Percentiles rank a stretch among this genome's conserved stretches.
Evolutionary conservation across 1,284 basidiomycete species (phyloP).

Genomic region (Ceratobasidium sp.): DNA sequence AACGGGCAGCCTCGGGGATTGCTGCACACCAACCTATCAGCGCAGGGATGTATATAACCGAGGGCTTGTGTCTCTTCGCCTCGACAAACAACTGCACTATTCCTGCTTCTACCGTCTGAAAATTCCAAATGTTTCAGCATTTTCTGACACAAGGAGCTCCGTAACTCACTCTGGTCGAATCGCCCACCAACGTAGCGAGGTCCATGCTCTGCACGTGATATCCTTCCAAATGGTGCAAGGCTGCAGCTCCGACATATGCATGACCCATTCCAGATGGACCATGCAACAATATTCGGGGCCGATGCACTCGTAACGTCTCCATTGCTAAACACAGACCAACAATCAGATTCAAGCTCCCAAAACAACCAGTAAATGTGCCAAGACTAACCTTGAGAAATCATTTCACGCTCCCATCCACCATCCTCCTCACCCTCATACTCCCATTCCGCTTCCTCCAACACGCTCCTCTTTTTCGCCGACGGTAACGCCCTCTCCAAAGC

Average conservation of each 20-base stretch:
- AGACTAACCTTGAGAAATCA: slow-evolving; percentile 83
- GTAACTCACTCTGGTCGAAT: slow-evolving; percentile 79
- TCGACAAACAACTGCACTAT: slow-evolving; percentile 98
- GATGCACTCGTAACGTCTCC: slow-evolving; percentile 89
- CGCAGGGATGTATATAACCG: slow-evolving; percentile 94
- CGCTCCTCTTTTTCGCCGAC: slow-evolving; percentile 75
- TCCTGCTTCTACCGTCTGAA: slow-evolving; percentile 88
- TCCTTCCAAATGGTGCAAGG: slow-evolving; percentile 93
- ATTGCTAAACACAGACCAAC: slow-evolving; percentile 68
- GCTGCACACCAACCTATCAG: slow-evolving; percentile 87
- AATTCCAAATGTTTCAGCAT: slow-evolving; percentile 5
- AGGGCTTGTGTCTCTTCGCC: slow-evolving; percentile 96
- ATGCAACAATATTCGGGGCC: slow-evolving; percentile 88
- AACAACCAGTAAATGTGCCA: background rate
- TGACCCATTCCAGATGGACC: slow-evolving; percentile 92
- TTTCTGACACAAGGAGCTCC: background rate
- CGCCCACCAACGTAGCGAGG: slow-evolving; percentile 87
- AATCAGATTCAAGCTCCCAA: slow-evolving; percentile 42
- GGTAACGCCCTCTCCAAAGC: slow-evolving; percentile 79
- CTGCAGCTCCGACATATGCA: slow-evolving; percentile 86
- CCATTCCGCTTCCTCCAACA: slow-evolving; percentile 94
- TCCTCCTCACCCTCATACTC: slow-evolving; percentile 78
- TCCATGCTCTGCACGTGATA: slow-evolving; percentile 96
- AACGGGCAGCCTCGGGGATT: slow-evolving; percentile 84
- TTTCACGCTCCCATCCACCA: slow-evolving; percentile 81